Conservation (phyloP, 805 yeast species). For the Metschnikowia picachoensis region DNA sequence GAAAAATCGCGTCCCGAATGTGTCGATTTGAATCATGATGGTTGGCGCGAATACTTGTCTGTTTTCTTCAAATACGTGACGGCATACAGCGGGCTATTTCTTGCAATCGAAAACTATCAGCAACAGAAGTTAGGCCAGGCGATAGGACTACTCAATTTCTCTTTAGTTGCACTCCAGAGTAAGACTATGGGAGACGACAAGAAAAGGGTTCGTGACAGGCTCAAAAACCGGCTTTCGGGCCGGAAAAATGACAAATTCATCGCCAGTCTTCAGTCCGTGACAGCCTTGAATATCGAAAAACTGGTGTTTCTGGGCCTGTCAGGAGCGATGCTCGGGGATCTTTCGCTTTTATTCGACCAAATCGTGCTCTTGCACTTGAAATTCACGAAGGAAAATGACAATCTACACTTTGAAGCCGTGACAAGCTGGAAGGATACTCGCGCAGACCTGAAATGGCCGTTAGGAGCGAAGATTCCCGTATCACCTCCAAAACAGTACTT, state of each 20-base stretch:
- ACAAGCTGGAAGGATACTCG: constrained; percentile 32
- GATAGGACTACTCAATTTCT: constrained; percentile 40
- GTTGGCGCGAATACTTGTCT: constrained; percentile 30
- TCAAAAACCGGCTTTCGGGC: constrained; percentile 26
- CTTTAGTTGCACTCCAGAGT: constrained; percentile 35
- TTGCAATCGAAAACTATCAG: constrained; percentile 44
- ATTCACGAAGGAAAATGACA: constrained; percentile 41
- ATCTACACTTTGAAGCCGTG: constrained; percentile 34
- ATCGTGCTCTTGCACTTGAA: constrained; percentile 38
- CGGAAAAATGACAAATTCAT: constrained; percentile 31
- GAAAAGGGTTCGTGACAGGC: constrained; percentile 16
- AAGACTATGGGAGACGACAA: constrained; percentile 18
- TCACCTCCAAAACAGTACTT: constrained; percentile 22
- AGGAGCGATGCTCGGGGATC: constrained; percentile 34
- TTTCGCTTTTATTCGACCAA: constrained; percentile 38
- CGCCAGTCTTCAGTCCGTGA: constrained; percentile 30
- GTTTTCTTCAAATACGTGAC: constrained; percentile 32
- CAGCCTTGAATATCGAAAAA: constrained; percentile 32
- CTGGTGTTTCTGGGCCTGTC: constrained; percentile 33
- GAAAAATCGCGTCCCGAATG: constrained; percentile 5
- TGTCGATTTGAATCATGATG: constrained; percentile 9
- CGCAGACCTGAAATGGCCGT: constrained; percentile 42
- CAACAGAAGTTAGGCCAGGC: constrained; percentile 44
- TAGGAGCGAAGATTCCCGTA: constrained; percentile 36
- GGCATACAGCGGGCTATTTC: constrained; percentile 43